Conservation (phyloP, 352 stramenopile species). For the Globisporangium megalacanthum region DNA sequence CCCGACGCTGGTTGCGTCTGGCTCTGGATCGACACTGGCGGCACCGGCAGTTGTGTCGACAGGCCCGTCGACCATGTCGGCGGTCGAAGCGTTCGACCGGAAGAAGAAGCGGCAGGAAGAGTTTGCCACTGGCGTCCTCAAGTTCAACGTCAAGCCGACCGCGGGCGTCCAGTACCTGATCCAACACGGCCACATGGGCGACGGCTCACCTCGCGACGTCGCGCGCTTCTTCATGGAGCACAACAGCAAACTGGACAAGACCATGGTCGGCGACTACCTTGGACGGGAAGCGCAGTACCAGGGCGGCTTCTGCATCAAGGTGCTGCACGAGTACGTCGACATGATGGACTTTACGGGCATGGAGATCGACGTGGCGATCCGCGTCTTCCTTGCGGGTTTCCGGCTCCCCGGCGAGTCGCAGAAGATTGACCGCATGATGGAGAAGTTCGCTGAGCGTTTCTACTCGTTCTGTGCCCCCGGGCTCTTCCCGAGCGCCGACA, state of each 20-base stretch:
- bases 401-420: slow-evolving; percentile 98
- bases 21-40: neutral
- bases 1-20: too few species aligned
- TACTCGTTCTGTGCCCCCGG: slow-evolving; percentile 64
- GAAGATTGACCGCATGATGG: slow-evolving; percentile 99
- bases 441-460: slow-evolving; percentile 97
- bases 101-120: slow-evolving; percentile 97
- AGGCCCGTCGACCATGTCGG: slow-evolving; percentile 47
- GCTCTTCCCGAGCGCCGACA: slow-evolving; percentile 95
- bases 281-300: slow-evolving; percentile 96
- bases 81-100: slow-evolving; percentile 95
- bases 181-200: slow-evolving; percentile 88
- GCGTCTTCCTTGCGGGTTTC: slow-evolving; percentile 97
- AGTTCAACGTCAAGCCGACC: slow-evolving; percentile 97
- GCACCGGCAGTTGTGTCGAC: slow-evolving; percentile 16
- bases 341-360: slow-evolving; percentile 93
- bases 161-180: slow-evolving; percentile 90
- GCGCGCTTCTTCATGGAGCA: slow-evolving; percentile 93
- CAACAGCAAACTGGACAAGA: slow-evolving; percentile 94
- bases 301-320: slow-evolving; percentile 87
- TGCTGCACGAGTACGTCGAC: slow-evolving; percentile 96
- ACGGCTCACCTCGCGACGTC: slow-evolving; percentile 90
- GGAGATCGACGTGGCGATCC: slow-evolving; percentile 97
- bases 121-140: slow-evolving; percentile 94
- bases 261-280: slow-evolving; percentile 96